These are phyloP conservation scores for Verticillium nubilum DNA, from an alignment of 2,329 filamentous ascomycete genomes.

Conservation along the genomic window DNA sequence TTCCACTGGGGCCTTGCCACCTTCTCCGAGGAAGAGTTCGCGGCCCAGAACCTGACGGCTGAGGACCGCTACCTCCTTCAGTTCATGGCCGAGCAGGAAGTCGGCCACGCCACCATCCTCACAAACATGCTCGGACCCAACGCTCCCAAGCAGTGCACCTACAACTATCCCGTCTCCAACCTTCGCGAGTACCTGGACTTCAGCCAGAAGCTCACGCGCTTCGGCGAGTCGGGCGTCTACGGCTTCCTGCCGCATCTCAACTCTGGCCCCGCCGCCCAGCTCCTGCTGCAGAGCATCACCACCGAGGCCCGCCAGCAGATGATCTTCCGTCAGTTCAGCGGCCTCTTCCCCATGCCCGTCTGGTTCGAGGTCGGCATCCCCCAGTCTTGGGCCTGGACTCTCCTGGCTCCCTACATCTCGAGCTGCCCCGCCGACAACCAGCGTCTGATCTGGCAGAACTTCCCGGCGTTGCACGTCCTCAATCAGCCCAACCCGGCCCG, in stretches of 20 bases:
- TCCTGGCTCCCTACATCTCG: slow-evolving; percentile 75
- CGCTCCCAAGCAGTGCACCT: slow-evolving; percentile 70
- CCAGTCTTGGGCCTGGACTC: slow-evolving; percentile 80
- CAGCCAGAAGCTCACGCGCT: slow-evolving; percentile 78
- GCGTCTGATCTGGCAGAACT: slow-evolving; percentile 79
- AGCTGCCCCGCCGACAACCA: slow-evolving; percentile 69
- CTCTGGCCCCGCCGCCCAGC: slow-evolving; percentile 65
- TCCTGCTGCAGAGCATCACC: slow-evolving; percentile 71
- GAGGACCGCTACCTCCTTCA: slow-evolving; percentile 67
- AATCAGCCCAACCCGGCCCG: slow-evolving; percentile 74
- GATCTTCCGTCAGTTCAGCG: slow-evolving; percentile 78
- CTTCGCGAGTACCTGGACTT: slow-evolving; percentile 79
- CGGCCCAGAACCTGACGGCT: slow-evolving; percentile 58
- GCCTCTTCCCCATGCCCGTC: slow-evolving; percentile 74
- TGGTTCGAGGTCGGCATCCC: slow-evolving; percentile 79
- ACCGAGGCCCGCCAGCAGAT: slow-evolving; percentile 79
- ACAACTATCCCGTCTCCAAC: slow-evolving; percentile 74
- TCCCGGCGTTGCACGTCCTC: slow-evolving; percentile 63
- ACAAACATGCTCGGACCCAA: slow-evolving; percentile 69
- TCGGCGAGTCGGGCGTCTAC: slow-evolving; percentile 74
- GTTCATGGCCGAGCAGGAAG: slow-evolving; percentile 73
- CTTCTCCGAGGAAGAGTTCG: slow-evolving; percentile 66
- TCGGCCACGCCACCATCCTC: slow-evolving; percentile 71
- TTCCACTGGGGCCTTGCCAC: slow-evolving; percentile 71
- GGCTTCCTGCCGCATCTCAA: slow-evolving; percentile 76